These are phyloP conservation scores for Podospora bellae-mahoneyi DNA, from an alignment of 495 filamentous ascomycete species.

Conservation along the genomic window DNA sequence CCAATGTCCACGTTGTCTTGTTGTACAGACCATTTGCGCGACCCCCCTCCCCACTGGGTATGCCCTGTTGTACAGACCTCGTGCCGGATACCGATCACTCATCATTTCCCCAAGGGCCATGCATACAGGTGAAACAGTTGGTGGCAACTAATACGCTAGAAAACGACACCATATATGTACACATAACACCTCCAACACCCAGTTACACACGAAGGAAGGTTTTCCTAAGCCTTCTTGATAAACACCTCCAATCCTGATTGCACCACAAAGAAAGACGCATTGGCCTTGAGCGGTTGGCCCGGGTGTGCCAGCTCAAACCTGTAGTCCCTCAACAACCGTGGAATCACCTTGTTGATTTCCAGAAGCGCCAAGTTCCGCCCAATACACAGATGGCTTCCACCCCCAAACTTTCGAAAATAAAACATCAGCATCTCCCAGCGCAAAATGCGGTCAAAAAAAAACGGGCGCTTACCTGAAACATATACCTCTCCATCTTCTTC, in stretches of 20 bases:
- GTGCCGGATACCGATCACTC: too few species aligned
- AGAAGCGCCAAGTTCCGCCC: slow-evolving; percentile 54
- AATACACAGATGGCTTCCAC: slow-evolving; percentile 53
- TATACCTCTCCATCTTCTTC: slow-evolving; percentile 49
- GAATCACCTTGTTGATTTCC: slow-evolving; percentile 57
- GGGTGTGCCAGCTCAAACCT: slow-evolving; percentile 50
- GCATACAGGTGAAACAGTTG: too few species aligned
- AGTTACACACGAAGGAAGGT: too few species aligned
- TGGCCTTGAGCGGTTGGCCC: slow-evolving; percentile 41
- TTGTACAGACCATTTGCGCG: background rate
- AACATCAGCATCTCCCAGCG: background rate
- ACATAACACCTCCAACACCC: too few species aligned
- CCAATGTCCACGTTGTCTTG: background rate
- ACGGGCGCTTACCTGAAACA: slow-evolving; percentile 41
- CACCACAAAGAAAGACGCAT: slow-evolving; percentile 55
- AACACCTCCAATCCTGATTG: slow-evolving; percentile 49
- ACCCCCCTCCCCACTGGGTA: background rate
- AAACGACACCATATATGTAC: too few species aligned
- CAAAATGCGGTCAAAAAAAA: background rate
- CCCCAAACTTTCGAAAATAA: slow-evolving; percentile 40
- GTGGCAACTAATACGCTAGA: too few species aligned
- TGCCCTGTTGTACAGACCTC: background rate
- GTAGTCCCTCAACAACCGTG: slow-evolving; percentile 48
- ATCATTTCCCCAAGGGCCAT: too few species aligned
- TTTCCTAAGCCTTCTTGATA: slow-evolving; percentile 27